Evolutionary conservation across 73 alveolate genomes (phyloP), one percentile per base, ranked within the genome.

Genomic region (Stentor roeselii): DNA sequence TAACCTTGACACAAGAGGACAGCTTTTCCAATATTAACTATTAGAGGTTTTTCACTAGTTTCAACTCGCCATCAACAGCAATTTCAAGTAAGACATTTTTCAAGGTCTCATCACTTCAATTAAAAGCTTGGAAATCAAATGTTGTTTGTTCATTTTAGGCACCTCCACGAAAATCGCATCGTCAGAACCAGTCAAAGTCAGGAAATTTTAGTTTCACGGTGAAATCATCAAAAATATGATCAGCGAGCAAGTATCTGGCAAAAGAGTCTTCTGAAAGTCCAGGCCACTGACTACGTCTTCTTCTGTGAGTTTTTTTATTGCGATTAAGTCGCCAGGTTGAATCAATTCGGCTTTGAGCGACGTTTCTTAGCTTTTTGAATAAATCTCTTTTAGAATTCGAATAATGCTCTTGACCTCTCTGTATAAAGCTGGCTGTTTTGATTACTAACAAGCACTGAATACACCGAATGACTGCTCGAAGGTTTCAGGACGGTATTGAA

Each of bases 81-180:
- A 97, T 83, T 82, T 94, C 96, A 1, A 95, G 87, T 35, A 94
- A 67, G 2, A 95, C 94, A 87, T 93, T 95, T 76, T 96, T 93
- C 6, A 97, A 88, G 61, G 98, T 91, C 76, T 95, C 95, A 35
- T 87, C 87, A 60, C 97, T 92, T 59, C 96, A 85, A 84, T 97
- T 97, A 74, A 92, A 92, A 36, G 94, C 74, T 1, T 90, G 83
- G 61, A 96, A 90, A 82, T 95, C 97, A 40, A 95, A 87, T 75
- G 92, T 76, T 59, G 95, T 83, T 86, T 97, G 98, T 88, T 89
- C 92, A 59, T 93, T 92, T 84, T 92, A 96, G 59, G 92, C 93
- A 82, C 95, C 91, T 97, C 99, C 0, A 96, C 97, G 85, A 94
- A 97, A 38, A 97, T 87, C 0, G 98, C 97, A 90, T 97, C 99